A percentile compares a stretch with the other conserved stretches of the same genome.
Conservation (phyloP, 2,329 filamentous ascomycete species). For the Teratosphaeria viscida region DNA sequence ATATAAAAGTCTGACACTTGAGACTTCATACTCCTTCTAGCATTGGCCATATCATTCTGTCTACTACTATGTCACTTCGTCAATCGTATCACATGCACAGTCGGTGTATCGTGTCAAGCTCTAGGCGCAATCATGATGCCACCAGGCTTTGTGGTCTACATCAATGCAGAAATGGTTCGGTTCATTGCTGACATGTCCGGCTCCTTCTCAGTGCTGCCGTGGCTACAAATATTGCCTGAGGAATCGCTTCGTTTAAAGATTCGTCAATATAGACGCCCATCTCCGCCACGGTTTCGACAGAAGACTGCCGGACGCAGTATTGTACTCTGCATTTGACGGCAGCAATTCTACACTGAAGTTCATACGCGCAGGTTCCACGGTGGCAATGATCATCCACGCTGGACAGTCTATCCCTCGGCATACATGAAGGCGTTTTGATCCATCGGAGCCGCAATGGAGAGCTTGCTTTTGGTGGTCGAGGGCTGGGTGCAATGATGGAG, state of each 20-base stretch:
- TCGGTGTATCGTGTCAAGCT: too few species aligned
- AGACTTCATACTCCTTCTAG: too few species aligned
- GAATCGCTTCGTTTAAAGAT: not conserved
- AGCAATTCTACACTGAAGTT: not conserved
- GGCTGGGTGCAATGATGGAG: not conserved
- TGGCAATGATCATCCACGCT: not conserved
- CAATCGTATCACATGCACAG: too few species aligned
- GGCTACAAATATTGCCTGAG: not conserved
- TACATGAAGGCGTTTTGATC: not conserved
- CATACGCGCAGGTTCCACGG: not conserved
- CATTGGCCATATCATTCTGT: too few species aligned
- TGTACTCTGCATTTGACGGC: not conserved
- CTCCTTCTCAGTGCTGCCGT: not conserved
- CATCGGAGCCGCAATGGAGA: not conserved
- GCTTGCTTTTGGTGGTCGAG: not conserved
- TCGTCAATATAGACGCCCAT: not conserved
- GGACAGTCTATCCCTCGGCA: not conserved
- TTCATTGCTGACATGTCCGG: too few species aligned
- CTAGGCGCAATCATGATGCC: too few species aligned
- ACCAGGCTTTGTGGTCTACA: too few species aligned
- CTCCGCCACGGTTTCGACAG: not conserved
- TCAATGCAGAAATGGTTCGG: too few species aligned
- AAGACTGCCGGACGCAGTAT: not conserved
- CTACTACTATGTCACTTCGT: too few species aligned
- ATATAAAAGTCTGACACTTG: too few species aligned